These are phyloP conservation scores for Globisporangium abappressorium DNA, from an alignment of 352 stramenopile genomes.

Conservation along the genomic window DNA sequence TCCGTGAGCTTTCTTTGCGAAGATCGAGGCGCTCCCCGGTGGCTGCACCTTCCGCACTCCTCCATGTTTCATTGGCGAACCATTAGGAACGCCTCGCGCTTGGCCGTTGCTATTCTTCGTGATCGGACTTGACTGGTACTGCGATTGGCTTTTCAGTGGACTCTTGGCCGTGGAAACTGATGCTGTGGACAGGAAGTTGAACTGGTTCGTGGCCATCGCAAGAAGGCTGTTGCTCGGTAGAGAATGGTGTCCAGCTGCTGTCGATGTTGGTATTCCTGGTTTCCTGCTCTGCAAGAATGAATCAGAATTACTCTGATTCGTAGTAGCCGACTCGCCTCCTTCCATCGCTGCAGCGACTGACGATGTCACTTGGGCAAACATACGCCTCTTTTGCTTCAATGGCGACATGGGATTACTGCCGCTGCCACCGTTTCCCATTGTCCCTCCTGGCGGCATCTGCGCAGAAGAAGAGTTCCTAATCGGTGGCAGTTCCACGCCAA, in stretches of 20 bases:
- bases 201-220: constrained; percentile 38
- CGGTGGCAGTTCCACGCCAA: constrained; percentile 56
- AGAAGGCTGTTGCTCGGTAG: constrained; percentile 26
- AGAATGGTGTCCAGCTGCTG: constrained; percentile 1
- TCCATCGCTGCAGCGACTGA: constrained; percentile 21
- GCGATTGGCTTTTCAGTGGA: constrained; percentile 11
- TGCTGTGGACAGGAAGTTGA: constrained; percentile 32
- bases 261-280: background rate
- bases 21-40: constrained; percentile 11
- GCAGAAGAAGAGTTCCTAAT: constrained; percentile 20
- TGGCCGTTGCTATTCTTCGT: constrained; percentile 2
- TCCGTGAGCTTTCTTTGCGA: background rate
- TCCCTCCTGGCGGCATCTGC: constrained; percentile 1
- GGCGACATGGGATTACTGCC: constrained; percentile 25
- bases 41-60: constrained; percentile 2
- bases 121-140: background rate
- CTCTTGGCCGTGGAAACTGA: background rate
- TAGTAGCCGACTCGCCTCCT: background rate
- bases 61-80: constrained; percentile 2
- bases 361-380: constrained; percentile 38
- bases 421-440: background rate
- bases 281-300: background rate
- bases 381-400: constrained; percentile 42
- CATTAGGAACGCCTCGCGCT: background rate
- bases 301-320: background rate